Evolutionary conservation across 2,329 filamentous ascomycete genomes (phyloP).

Genomic region (Alternaria consortialis): DNA sequence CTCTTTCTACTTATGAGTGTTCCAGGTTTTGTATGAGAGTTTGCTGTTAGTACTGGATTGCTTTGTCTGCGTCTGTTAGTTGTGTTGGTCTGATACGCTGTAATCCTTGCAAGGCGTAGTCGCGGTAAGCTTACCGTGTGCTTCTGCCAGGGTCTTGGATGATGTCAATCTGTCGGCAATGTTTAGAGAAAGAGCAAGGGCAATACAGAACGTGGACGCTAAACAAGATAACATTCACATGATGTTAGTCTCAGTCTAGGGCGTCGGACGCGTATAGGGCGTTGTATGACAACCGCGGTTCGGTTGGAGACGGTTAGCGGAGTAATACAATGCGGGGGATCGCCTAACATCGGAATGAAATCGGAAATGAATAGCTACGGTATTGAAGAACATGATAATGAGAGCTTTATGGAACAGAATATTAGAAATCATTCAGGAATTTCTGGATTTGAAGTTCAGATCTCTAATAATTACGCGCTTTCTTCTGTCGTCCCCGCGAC

Average conservation of each 20-base stretch:
- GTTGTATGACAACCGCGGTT: constrained; percentile 26
- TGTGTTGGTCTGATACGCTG: not conserved
- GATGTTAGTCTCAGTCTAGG: constrained; percentile 17
- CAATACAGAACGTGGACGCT: not conserved
- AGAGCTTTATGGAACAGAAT: not conserved
- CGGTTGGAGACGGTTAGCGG: constrained; percentile 28
- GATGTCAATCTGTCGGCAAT: constrained; percentile 1
- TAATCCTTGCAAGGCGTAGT: not conserved
- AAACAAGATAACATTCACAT: constrained; percentile 4
- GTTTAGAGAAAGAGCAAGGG: not conserved
- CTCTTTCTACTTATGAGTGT: not conserved
- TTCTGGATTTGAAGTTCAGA: not conserved
- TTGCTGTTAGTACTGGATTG: not conserved
- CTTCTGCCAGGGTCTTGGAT: not conserved
- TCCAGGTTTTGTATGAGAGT: not conserved
- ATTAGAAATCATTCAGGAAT: not conserved
- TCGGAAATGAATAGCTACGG: constrained; percentile 1
- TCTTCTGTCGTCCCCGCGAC: constrained; percentile 38
- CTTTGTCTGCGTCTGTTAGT: not conserved
- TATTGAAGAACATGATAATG: not conserved
- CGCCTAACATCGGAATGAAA: constrained; percentile 18
- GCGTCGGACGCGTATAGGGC: constrained; percentile 17
- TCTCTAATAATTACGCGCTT: constrained; percentile 22
- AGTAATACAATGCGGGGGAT: constrained; percentile 14
- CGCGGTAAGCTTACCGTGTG: constrained; percentile 5